Base-by-base conservation (phyloP, 2,329 filamentous ascomycete species). In the Lecanoromycetidae sp. region DNA sequence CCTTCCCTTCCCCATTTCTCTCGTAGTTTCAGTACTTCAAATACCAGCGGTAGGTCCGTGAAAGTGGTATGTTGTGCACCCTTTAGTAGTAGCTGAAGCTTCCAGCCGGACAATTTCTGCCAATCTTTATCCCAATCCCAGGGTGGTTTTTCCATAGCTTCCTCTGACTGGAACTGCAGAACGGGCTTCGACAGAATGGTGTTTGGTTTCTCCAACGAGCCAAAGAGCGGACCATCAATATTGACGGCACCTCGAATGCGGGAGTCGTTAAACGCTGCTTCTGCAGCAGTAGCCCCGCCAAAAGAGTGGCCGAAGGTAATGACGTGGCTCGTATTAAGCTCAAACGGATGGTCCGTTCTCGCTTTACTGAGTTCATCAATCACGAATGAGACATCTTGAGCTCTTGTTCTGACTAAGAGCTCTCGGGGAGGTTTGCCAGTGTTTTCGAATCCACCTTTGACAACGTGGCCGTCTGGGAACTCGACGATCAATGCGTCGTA, bases 161-260 rank as follows among this genome's bases (percentile, higher is more conserved):
- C 29, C 17, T 27, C 40, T 1, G 33, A 35, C 22, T 10, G 8
- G 19, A 43, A 43, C 7, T 43, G 40, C 9, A 43, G 27, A 20
- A 43, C 23, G 7, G 40, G 40, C 5, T 26, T 36, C 26, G 44
- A 32, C 17, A 33, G 33, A 15, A n/a, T 39, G n/a, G 2, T 32
- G 30, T 40, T 35, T 6, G 44, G 25, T 15, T 43, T 43, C 29
- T 23, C 44, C 36, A 40, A 23, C 6, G 35, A 46, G 20, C 45
- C 45, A 25, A 34, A 48, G 15, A 48, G 19, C 1, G 49, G 51
- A 4, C 70, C 70, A 49, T 72, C 69, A 4, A 71, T n/a, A 32
- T 70, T 59, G 2, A 69, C 54, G 4, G 66, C 68, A 0, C 59
- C 66, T 0, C 52, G 46, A 44, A 71, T 58, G 3, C 63, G 53